Conservation (phyloP, 768 basidiomycete species). For the Paxillus ammoniavirescens region DNA sequence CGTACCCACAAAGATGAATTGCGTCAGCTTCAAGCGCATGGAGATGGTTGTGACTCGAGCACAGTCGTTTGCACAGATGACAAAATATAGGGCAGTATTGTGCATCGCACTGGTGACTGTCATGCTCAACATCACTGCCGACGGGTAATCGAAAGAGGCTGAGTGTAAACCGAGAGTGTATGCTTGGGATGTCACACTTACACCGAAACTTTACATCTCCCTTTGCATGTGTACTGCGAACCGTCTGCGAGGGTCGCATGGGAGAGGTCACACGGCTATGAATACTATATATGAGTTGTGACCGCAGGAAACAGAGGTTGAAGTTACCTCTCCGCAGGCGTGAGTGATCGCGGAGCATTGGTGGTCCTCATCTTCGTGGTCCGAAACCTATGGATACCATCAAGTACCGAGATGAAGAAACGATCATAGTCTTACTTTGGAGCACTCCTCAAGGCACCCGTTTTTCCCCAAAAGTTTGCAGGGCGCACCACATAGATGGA, state of each 20-base stretch:
- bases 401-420: neutral
- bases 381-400: conserved; percentile 36
- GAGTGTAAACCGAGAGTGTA: neutral
- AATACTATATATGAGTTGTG: neutral
- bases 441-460: conserved; percentile 54
- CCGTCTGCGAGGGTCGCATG: conserved; percentile 25
- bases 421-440: conserved; percentile 37
- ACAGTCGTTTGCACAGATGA: conserved; percentile 54
- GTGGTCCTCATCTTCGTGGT: conserved; percentile 49
- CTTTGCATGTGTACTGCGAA: conserved; percentile 38
- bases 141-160: neutral
- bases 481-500: conserved; percentile 54
- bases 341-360: conserved; percentile 51
- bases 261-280: conserved; percentile 44
- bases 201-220: conserved; percentile 43
- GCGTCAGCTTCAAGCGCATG: conserved; percentile 43
- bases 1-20: conserved; percentile 59
- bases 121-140: conserved; percentile 46
- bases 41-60: conserved; percentile 46
- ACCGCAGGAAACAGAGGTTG: neutral
- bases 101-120: conserved; percentile 47
- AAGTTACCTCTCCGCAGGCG: conserved; percentile 52
- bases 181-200: conserved; percentile 16
- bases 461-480: conserved; percentile 45
- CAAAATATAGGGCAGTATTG: conserved; percentile 53